A percentile compares a stretch with the other conserved stretches of the same genome.
These are phyloP conservation scores for Phytophthora constricta DNA, from an alignment of 352 stramenopile genomes.

Conservation along the genomic window DNA sequence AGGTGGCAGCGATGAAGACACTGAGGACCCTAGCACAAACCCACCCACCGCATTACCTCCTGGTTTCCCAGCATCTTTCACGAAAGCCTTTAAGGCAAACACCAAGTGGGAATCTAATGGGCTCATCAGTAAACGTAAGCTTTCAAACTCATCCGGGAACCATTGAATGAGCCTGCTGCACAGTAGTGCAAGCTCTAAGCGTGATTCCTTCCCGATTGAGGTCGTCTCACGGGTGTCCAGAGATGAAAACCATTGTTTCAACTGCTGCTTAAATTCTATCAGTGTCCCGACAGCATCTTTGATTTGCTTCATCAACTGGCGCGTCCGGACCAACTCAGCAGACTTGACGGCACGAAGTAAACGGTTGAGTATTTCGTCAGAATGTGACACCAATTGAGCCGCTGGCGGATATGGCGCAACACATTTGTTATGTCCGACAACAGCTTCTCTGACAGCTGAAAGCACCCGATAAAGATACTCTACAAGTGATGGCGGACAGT, in stretches of 20 bases:
- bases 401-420: background rate
- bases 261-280: slow-evolving; percentile 40
- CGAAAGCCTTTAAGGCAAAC: slow-evolving; percentile 37
- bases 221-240: slow-evolving; percentile 32
- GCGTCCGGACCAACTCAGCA: slow-evolving; percentile 32
- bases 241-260: slow-evolving; percentile 49
- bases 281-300: slow-evolving; percentile 29
- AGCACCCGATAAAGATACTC: slow-evolving; percentile 39
- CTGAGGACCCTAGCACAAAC: slow-evolving; percentile 12
- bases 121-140: slow-evolving; percentile 37
- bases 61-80: slow-evolving; percentile 35
- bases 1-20: slow-evolving; percentile 19
- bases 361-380: slow-evolving; percentile 32
- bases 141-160: slow-evolving; percentile 47
- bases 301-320: slow-evolving; percentile 27
- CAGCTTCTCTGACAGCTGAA: slow-evolving; percentile 32
- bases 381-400: slow-evolving; percentile 36
- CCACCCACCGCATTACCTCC: slow-evolving; percentile 3
- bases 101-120: slow-evolving; percentile 43
- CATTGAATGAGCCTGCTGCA: slow-evolving; percentile 54
- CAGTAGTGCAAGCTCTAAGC: slow-evolving; percentile 42
- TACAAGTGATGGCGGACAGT: slow-evolving; percentile 43
- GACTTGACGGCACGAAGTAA: slow-evolving; percentile 40
- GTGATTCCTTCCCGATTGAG: slow-evolving; percentile 50
- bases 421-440: slow-evolving; percentile 13